These are phyloP conservation scores for Brettanomyces custersianus DNA, from an alignment of 805 yeast genomes.

Conservation along the genomic window DNA sequence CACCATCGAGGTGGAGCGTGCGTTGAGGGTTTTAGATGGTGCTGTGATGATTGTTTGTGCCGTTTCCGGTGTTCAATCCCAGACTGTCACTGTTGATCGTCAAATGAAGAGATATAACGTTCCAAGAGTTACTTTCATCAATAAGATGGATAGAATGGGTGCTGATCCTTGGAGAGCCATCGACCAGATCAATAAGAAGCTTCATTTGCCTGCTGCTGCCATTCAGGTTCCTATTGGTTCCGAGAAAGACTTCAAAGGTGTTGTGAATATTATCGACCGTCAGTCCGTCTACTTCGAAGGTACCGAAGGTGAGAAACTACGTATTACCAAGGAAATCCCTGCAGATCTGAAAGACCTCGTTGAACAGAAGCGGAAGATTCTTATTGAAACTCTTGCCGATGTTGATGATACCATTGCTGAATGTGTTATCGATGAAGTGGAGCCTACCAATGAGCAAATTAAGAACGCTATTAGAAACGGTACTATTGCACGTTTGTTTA, in stretches of 20 bases:
- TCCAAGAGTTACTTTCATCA: conserved; percentile 91
- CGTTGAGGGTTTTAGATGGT: conserved; percentile 95
- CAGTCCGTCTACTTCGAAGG: conserved; percentile 89
- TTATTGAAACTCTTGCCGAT: conserved; percentile 94
- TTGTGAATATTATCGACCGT: conserved; percentile 82
- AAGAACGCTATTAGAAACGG: conserved; percentile 87
- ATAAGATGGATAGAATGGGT: conserved; percentile 99
- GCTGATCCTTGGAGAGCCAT: conserved; percentile 94
- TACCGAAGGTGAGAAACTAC: conserved; percentile 73
- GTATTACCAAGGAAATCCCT: conserved; percentile 58
- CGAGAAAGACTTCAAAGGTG: conserved; percentile 79
- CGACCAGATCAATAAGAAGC: conserved; percentile 79
- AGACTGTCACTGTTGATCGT: conserved; percentile 96
- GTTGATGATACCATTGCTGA: conserved; percentile 98
- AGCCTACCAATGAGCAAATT: conserved; percentile 77
- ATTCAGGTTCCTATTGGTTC: conserved; percentile 97
- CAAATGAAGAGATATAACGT: conserved; percentile 98
- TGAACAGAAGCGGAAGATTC: conserved; percentile 76
- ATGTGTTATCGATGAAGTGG: conserved; percentile 80
- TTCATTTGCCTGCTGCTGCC: conserved; percentile 93
- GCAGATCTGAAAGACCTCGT: conserved; percentile 72
- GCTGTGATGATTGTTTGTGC: conserved; percentile 98
- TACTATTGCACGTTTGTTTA: conserved; percentile 89
- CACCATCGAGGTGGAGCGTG: conserved; percentile 97
- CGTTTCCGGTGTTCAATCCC: conserved; percentile 96